These are phyloP conservation scores for Gastrolobium bilobum DNA, from an alignment of 306 rosid species.

Conservation along the genomic window DNA sequence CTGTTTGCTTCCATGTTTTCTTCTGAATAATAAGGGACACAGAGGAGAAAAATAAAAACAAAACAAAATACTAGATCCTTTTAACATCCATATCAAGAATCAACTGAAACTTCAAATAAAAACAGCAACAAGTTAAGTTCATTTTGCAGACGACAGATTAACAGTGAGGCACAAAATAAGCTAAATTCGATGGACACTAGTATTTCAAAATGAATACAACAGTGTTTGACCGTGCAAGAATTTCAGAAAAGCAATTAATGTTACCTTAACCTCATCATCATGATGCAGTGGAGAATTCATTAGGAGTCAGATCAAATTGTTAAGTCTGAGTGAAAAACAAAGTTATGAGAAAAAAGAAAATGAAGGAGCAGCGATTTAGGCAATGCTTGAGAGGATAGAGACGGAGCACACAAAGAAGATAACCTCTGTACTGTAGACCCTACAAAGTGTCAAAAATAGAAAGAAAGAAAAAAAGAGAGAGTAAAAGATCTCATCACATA, in stretches of 20 bases:
- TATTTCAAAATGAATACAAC: background rate
- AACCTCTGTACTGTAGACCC: background rate
- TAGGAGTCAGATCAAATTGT: background rate
- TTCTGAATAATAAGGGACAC: constrained; percentile 51
- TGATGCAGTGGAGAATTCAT: constrained; percentile 56
- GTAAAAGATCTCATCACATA: constrained; percentile 28
- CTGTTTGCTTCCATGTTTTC: constrained; percentile 72
- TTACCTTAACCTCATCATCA: constrained; percentile 36
- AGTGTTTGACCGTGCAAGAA: constrained; percentile 12
- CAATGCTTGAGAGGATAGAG: constrained; percentile 46
- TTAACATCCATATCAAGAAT: background rate
- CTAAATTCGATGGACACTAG: background rate
- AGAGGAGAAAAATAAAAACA: constrained; percentile 1
- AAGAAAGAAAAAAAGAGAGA: background rate
- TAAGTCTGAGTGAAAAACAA: constrained; percentile 18
- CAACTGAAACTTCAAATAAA: constrained; percentile 2
- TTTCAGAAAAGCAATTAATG: background rate
- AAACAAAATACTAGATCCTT: background rate
- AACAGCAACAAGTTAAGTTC: background rate
- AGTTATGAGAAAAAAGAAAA: background rate
- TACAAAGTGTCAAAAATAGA: constrained; percentile 10
- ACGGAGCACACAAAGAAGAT: constrained; percentile 52
- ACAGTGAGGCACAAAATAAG: background rate
- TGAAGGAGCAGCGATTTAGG: constrained; percentile 39
- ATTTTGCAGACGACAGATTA: background rate